These are phyloP conservation scores for Lasiosphaeria ovina DNA, from an alignment of 495 filamentous ascomycete genomes.

Conservation along the genomic window DNA sequence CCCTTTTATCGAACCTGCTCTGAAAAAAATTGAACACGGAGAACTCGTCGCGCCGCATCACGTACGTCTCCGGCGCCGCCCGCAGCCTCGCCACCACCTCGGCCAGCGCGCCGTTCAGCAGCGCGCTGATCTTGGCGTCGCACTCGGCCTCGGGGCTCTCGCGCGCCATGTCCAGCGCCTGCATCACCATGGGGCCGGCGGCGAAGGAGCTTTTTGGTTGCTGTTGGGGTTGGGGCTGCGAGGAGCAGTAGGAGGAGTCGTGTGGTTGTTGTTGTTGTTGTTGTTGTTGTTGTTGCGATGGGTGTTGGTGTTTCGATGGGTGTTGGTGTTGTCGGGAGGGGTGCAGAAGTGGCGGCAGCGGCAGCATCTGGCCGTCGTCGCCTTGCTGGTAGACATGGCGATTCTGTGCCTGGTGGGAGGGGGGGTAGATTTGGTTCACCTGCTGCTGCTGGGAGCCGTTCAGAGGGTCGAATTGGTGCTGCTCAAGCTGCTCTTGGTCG, in stretches of 20 bases:
- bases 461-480: too few relatives aligned
- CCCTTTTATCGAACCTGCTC: slow-evolving; percentile 47
- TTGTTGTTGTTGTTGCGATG: not conserved
- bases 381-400: too few relatives aligned
- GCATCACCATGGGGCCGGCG: slow-evolving; percentile 28
- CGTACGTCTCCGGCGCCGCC: slow-evolving; percentile 57
- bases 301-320: too few relatives aligned
- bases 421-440: too few relatives aligned
- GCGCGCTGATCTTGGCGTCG: slow-evolving; percentile 49
- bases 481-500: too few relatives aligned
- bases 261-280: not conserved
- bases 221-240: too few relatives aligned
- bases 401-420: too few relatives aligned
- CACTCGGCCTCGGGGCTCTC: slow-evolving; percentile 57
- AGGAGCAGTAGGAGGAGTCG: not conserved
- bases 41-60: slow-evolving; percentile 70
- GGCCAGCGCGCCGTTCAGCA: slow-evolving; percentile 56
- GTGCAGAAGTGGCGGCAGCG: too few relatives aligned
- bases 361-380: too few relatives aligned
- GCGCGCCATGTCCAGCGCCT: slow-evolving; percentile 66
- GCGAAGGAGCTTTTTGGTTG: not conserved
- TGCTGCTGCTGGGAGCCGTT: too few relatives aligned
- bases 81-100: slow-evolving; percentile 63
- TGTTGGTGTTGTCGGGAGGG: not conserved
- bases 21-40: slow-evolving; percentile 77